Percentiles rank a stretch among this genome's conserved stretches.
Conservation (phyloP, 1,284 basidiomycete species). For the Gomphus sp. region DNA sequence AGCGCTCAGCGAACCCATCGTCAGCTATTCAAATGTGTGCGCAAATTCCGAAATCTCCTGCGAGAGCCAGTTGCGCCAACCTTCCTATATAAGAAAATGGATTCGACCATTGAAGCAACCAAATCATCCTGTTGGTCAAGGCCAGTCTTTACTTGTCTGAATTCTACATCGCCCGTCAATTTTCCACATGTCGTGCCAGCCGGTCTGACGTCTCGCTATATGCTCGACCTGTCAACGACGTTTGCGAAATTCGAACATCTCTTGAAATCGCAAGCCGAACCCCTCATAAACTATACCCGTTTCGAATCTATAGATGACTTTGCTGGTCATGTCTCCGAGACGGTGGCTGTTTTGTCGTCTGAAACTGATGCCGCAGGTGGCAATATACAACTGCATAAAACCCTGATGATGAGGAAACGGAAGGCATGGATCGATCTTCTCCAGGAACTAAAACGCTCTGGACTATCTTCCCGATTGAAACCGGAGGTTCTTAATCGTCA, state of each 20-base stretch:
- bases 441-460: constrained; percentile 79
- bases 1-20: constrained; percentile 90
- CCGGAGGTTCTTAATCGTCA: constrained; percentile 64
- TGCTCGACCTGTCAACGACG: constrained; percentile 35
- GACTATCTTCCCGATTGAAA: constrained; percentile 67
- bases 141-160: not conserved
- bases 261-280: constrained; percentile 26
- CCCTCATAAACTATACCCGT: constrained; percentile 31
- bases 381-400: constrained; percentile 69
- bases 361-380: constrained; percentile 38
- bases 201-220: constrained; percentile 23
- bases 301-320: constrained; percentile 48
- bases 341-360: constrained; percentile 54
- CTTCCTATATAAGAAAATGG: constrained; percentile 10
- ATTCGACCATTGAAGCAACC: not conserved
- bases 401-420: constrained; percentile 74
- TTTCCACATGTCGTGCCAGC: constrained; percentile 10
- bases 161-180: constrained; percentile 10
- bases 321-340: constrained; percentile 68
- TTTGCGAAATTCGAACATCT: constrained; percentile 39
- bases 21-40: constrained; percentile 85
- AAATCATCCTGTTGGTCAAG: not conserved
- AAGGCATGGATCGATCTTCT: constrained; percentile 90
- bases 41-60: constrained; percentile 87
- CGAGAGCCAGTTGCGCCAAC: constrained; percentile 56